These are phyloP conservation scores for Baorangia bicolor DNA, from an alignment of 768 basidiomycete species.

Conservation along the genomic window DNA sequence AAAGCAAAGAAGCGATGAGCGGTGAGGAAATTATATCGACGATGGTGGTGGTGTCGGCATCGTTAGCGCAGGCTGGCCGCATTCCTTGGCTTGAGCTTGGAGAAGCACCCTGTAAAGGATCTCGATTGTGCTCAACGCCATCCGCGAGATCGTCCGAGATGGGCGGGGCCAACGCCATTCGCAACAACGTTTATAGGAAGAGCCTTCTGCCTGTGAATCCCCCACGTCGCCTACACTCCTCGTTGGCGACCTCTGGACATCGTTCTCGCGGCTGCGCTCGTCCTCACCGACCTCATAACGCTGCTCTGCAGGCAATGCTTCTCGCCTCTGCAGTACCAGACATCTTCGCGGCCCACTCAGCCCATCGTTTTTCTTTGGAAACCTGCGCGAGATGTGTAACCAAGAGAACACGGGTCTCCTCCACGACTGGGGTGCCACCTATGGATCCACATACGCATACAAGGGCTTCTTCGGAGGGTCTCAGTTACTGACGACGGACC, in stretches of 20 bases:
- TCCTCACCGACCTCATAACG: conserved; percentile 37
- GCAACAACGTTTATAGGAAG: not conserved
- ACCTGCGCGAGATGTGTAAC: conserved; percentile 53
- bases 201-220: not conserved
- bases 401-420: conserved; percentile 56
- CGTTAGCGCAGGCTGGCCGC: not conserved
- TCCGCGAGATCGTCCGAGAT: not conserved
- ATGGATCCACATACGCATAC: conserved; percentile 53
- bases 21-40: conserved; percentile 22
- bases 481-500: conserved; percentile 60
- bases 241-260: not conserved
- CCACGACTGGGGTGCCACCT: conserved; percentile 42
- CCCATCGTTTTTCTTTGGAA: conserved; percentile 49
- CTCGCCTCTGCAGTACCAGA: conserved; percentile 52
- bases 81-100: not conserved
- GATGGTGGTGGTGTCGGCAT: conserved; percentile 14
- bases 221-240: conserved; percentile 3
- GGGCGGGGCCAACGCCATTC: not conserved
- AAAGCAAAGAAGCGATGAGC: conserved; percentile 35
- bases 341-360: conserved; percentile 46
- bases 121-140: not conserved
- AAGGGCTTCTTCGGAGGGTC: conserved; percentile 51
- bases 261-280: conserved; percentile 12
- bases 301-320: conserved; percentile 44
- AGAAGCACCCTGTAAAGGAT: not conserved